A percentile compares a stretch with the other conserved stretches of the same genome.
Conservation (phyloP, 495 filamentous ascomycete genomes). For the Pseudomonodictys pantanalensis region DNA sequence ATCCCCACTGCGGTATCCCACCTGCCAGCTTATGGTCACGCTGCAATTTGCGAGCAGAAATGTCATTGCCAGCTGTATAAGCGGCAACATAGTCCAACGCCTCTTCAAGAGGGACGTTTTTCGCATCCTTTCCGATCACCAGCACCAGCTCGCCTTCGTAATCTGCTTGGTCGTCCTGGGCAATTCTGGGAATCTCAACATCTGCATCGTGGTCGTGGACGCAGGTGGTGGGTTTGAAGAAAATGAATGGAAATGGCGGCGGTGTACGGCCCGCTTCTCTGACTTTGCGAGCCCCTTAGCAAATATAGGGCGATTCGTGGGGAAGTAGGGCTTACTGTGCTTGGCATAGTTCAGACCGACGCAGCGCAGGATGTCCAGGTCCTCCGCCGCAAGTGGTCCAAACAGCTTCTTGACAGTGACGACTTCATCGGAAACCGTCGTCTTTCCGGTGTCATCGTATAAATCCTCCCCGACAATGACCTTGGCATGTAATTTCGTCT, state of each 20-base stretch:
- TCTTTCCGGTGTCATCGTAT: too few relatives aligned
- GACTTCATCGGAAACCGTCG: too few relatives aligned
- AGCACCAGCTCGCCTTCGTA: constrained; percentile 49
- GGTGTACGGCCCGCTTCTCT: too few relatives aligned
- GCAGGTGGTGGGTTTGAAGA: constrained; percentile 49
- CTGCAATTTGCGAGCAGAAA: constrained; percentile 44
- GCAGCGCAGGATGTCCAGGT: constrained; percentile 42
- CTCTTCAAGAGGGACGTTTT: constrained; percentile 44
- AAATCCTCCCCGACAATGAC: too few relatives aligned
- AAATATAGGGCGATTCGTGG: constrained; percentile 44
- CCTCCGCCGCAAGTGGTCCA: too few relatives aligned
- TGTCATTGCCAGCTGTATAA: constrained; percentile 46
- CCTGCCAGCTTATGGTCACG: too few relatives aligned
- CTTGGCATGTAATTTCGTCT: too few relatives aligned
- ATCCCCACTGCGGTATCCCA: constrained; percentile 46
- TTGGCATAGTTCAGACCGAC: constrained; percentile 50
- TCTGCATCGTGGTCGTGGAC: constrained; percentile 46
- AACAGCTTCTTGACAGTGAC: too few relatives aligned
- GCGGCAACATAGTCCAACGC: constrained; percentile 47
- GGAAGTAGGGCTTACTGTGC: constrained; percentile 45
- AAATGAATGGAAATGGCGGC: constrained; percentile 41
- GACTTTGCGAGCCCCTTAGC: constrained; percentile 34
- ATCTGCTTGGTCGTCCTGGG: constrained; percentile 50
- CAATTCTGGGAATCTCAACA: constrained; percentile 46
- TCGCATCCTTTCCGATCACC: constrained; percentile 44